A percentile compares a stretch with the other conserved stretches of the same genome.
phyloP scores from a whole-genome alignment of 345 rosid species.

The Lagerstroemia speciosa region DNA sequence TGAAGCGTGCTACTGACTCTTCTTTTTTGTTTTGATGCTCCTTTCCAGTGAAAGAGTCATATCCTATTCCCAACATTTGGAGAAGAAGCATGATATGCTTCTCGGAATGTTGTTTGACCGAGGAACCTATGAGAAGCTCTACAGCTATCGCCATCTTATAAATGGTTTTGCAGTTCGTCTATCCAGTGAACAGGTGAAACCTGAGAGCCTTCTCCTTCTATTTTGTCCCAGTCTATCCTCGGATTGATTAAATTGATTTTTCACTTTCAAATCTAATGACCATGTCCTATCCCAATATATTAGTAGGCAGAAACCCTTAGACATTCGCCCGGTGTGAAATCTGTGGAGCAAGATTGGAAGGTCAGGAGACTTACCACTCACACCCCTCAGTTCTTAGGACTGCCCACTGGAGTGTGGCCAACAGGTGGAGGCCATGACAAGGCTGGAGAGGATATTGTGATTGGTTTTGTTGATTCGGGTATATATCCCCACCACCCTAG shows the following conservation, averaged over 20 bases:
- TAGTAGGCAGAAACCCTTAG: slow-evolving; percentile 88
- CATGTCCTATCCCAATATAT: slow-evolving; percentile 45
- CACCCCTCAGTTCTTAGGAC: slow-evolving; percentile 93
- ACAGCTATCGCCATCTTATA: slow-evolving; percentile 92
- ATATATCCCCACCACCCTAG: slow-evolving; percentile 90
- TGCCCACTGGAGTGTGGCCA: slow-evolving; percentile 99
- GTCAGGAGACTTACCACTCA: slow-evolving; percentile 92
- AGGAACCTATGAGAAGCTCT: slow-evolving; percentile 76
- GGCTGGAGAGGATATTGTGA: slow-evolving; percentile 94
- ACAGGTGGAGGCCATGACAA: slow-evolving; percentile 91
- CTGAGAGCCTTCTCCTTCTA: slow-evolving; percentile 1
- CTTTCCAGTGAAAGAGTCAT: slow-evolving; percentile 65
- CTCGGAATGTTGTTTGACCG: slow-evolving; percentile 69
- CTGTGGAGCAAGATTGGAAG: slow-evolving; percentile 94
- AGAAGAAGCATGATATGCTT: slow-evolving; percentile 84
- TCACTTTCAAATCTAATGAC: slow-evolving; percentile 2
- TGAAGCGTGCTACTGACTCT: not conserved
- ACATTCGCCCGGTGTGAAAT: slow-evolving; percentile 67
- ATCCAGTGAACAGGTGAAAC: slow-evolving; percentile 83
- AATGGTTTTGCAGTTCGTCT: slow-evolving; percentile 91
- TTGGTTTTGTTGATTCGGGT: slow-evolving; percentile 95
- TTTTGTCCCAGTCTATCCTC: not conserved
- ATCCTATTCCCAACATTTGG: slow-evolving; percentile 79
- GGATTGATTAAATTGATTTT: not conserved
- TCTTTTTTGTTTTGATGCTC: not conserved